These are phyloP conservation scores for Barnettozyma botsteinii DNA, from an alignment of 805 yeast species.

Conservation along the genomic window DNA sequence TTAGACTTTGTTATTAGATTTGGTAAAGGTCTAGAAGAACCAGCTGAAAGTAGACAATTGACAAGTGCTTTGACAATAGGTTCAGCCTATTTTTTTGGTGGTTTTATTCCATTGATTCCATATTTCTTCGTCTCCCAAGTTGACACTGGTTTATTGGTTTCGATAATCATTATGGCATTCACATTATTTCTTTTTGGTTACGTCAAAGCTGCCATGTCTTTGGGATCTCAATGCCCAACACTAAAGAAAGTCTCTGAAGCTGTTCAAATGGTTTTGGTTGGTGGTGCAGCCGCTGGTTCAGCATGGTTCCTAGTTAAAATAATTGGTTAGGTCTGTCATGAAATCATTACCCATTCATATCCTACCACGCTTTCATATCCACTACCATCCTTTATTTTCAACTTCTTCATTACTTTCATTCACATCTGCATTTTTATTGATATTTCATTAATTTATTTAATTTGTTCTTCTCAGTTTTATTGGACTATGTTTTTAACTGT, in stretches of 20 bases:
- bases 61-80: constrained; percentile 90
- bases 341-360: background rate
- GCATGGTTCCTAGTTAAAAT: constrained; percentile 89
- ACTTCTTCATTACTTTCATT: background rate
- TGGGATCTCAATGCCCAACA: constrained; percentile 69
- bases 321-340: constrained; percentile 40
- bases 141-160: constrained; percentile 65
- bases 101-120: constrained; percentile 85
- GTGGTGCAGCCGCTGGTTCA: constrained; percentile 96
- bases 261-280: constrained; percentile 85
- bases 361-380: background rate
- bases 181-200: constrained; percentile 87
- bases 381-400: background rate
- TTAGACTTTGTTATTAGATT: constrained; percentile 81
- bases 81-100: constrained; percentile 82
- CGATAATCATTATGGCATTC: constrained; percentile 75
- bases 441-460: background rate
- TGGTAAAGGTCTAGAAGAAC: constrained; percentile 93
- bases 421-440: background rate
- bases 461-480: too few relatives aligned
- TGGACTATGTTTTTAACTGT: too few relatives aligned
- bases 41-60: constrained; percentile 85
- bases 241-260: constrained; percentile 69
- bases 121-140: constrained; percentile 80
- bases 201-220: constrained; percentile 75